Conservation (phyloP, 371 early-diverging fungal genomes). For the Lichtheimia hyalospora region DNA sequence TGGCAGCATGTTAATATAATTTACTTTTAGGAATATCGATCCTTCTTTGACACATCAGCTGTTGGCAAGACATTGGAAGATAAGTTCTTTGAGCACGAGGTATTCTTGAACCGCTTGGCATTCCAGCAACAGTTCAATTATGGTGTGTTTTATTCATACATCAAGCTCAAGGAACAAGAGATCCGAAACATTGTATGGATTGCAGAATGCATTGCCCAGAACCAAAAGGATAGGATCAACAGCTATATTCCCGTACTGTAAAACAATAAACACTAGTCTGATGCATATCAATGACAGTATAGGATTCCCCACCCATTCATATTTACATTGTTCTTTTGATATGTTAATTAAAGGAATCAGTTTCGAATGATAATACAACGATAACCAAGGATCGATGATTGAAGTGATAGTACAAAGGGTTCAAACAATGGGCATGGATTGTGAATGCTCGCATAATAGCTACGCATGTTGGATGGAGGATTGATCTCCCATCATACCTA, state of each 20-base stretch:
- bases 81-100: slow-evolving; percentile 94
- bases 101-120: slow-evolving; percentile 88
- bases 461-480: too few species aligned
- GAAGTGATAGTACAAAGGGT: too few species aligned
- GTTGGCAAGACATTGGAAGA: slow-evolving; percentile 83
- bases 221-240: slow-evolving; percentile 93
- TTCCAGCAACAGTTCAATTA: slow-evolving; percentile 97
- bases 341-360: too few species aligned
- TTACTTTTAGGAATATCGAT: slow-evolving; percentile 66
- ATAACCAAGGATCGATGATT: too few species aligned
- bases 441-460: too few species aligned
- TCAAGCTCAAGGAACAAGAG: slow-evolving; percentile 99
- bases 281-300: too few species aligned
- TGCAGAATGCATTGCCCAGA: slow-evolving; percentile 98
- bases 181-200: slow-evolving; percentile 99
- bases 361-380: too few species aligned
- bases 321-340: too few species aligned
- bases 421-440: too few species aligned
- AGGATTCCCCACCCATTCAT: too few species aligned
- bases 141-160: slow-evolving; percentile 95
- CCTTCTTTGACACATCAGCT: slow-evolving; percentile 61
- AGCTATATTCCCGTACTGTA: slow-evolving; percentile 82
- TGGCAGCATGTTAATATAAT: too few species aligned
- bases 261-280: background rate
- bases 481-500: too few species aligned